Base-by-base conservation (phyloP, 2,329 filamentous ascomycete genomes). In the Neonectria coccinea region DNA sequence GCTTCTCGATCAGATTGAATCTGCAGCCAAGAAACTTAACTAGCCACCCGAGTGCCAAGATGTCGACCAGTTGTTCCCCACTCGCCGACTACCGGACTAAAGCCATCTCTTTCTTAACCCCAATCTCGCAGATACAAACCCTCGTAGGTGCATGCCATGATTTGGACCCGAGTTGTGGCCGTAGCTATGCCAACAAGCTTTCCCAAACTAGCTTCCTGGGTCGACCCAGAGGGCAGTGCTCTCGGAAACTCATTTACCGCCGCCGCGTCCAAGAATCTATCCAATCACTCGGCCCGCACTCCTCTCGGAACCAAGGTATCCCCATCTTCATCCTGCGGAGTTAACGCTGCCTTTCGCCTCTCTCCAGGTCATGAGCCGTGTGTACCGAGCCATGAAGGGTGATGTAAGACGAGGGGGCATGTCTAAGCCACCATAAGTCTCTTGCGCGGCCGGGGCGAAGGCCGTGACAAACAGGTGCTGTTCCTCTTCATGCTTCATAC, bases 161-260 rank as follows among this genome's bases (percentile, higher is more conserved):
- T 57, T 48, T 12, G 33, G 31, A 4, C 36, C 44, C 29, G 45
- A 29, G 39, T 39, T n/a, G 36, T 25, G 25, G 25, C 33, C 36
- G 20, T 12, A 25, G 25, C 6, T 6, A 54, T 52, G 33, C 44
- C 25, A 53, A 18, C 44, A 61, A 14, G 25, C 52, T 33, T 59
- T 36, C 36, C 22, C 39, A 48, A 60, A 20, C 39, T 41, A 29
- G 27, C 41, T 54, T 48, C 22, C 42, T 53, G 20, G 44, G n/a
- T 39, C 36, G 62, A 52, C 57, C 57, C 56, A 61, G 53, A 53
- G 57, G 62, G 62, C 62, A 52, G 57, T 64, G 62, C 62, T 61
- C 20, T 14, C 22, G 45, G 56, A 51, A 22, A 42, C 33, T 52
- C 33, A 45, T 29, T 51, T 55, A 5, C 45, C 39, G 39, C 47